Percentiles rank a stretch among this genome's conserved stretches.
phyloP scores from a whole-genome alignment of 495 filamentous ascomycete species.

The Astrocystis sublimbata region DNA sequence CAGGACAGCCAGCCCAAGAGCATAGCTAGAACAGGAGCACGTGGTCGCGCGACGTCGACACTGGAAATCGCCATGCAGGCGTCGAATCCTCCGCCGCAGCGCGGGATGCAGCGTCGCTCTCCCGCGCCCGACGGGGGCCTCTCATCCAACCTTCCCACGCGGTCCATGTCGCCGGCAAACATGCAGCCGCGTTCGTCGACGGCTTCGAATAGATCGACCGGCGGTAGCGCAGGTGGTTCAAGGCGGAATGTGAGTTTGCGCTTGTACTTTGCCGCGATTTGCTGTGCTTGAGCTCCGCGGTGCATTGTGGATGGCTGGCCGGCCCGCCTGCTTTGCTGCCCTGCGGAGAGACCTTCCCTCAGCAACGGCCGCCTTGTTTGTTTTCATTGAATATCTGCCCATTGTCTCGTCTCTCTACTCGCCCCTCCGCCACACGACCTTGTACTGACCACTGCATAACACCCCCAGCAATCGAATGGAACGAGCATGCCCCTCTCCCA shows the following conservation, averaged over 20 bases:
- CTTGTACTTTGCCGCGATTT: conserved; percentile 6
- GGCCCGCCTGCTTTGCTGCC: neutral
- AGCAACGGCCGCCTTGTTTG: neutral
- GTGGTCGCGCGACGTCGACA: neutral
- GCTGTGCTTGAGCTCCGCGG: conserved; percentile 6
- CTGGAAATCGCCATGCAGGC: conserved; percentile 39
- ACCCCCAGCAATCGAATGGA: conserved; percentile 45
- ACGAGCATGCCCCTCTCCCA: conserved; percentile 66
- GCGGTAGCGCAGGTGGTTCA: conserved; percentile 36
- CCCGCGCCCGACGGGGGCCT: conserved; percentile 49
- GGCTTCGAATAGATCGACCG: conserved; percentile 39
- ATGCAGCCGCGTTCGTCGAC: conserved; percentile 55
- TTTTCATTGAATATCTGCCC: neutral
- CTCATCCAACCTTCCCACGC: conserved; percentile 59
- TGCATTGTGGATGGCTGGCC: neutral
- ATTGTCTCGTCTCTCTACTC: neutral
- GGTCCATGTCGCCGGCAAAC: conserved; percentile 68
- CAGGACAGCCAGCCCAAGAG: conserved; percentile 21
- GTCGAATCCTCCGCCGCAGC: conserved; percentile 36
- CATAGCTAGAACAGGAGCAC: conserved; percentile 17
- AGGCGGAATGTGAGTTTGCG: conserved; percentile 54
- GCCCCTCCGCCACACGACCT: neutral
- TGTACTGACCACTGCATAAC: conserved; percentile 1
- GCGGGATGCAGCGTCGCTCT: conserved; percentile 51
- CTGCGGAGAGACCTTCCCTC: neutral